Evolutionary conservation across 345 rosid species (phyloP).

Genomic region (Eucalyptus albens): DNA sequence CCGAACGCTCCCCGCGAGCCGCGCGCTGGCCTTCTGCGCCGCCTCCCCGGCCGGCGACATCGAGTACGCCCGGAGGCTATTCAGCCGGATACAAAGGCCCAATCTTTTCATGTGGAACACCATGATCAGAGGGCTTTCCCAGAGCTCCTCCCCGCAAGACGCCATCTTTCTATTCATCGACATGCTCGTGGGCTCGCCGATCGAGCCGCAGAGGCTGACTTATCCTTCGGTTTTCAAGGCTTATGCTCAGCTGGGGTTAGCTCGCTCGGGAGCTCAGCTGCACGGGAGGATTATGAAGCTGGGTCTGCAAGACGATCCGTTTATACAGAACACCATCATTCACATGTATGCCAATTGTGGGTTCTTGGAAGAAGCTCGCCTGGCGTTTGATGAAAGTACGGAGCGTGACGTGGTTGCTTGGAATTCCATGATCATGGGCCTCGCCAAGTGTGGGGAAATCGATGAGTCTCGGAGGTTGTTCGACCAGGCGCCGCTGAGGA

Average conservation of each 20-base stretch:
- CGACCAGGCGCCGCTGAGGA: constrained; percentile 33
- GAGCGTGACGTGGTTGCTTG: constrained; percentile 51
- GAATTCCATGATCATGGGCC: constrained; percentile 64
- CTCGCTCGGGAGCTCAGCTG: constrained; percentile 43
- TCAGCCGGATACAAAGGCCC: constrained; percentile 27
- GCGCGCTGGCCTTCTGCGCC: constrained; percentile 52
- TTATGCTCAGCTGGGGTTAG: constrained; percentile 36
- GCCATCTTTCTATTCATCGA: constrained; percentile 43
- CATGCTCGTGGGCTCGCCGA: constrained; percentile 27
- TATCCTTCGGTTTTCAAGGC: constrained; percentile 85
- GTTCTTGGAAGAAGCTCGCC: constrained; percentile 39
- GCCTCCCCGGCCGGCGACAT: constrained; percentile 49
- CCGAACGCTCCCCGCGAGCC: constrained; percentile 41
- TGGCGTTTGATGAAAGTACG: constrained; percentile 15
- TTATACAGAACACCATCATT: constrained; percentile 37
- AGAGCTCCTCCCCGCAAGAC: constrained; percentile 40
- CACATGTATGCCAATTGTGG: constrained; percentile 58
- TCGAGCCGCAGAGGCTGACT: constrained; percentile 52
- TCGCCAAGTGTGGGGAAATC: constrained; percentile 39
- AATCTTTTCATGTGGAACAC: constrained; percentile 64
- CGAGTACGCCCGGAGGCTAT: constrained; percentile 46
- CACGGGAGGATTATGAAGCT: constrained; percentile 59
- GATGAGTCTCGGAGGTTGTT: constrained; percentile 45
- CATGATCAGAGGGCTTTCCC: constrained; percentile 59
- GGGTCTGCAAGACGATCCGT: constrained; percentile 55